A percentile compares a stretch with the other conserved stretches of the same genome.
phyloP scores from a whole-genome alignment of 2,329 filamentous ascomycete species.

The Diplodia corticola region DNA sequence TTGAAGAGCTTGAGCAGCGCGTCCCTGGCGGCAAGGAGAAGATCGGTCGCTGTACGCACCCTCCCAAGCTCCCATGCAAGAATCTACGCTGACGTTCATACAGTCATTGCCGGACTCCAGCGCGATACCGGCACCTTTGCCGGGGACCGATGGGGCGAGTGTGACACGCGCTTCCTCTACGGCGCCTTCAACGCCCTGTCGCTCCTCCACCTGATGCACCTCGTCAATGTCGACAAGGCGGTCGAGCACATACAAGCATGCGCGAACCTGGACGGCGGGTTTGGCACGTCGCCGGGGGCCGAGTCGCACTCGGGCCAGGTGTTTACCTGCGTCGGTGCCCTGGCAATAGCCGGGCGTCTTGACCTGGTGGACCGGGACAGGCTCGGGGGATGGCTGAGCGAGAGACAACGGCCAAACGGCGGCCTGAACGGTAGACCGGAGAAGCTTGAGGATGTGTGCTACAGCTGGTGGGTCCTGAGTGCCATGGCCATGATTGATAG shows the following conservation, averaged over 20 bases:
- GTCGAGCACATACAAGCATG: slow-evolving; percentile 78
- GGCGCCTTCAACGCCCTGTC: slow-evolving; percentile 87
- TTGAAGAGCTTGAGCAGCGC: slow-evolving; percentile 75
- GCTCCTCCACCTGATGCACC: slow-evolving; percentile 69
- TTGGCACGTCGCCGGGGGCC: slow-evolving; percentile 83
- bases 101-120: slow-evolving; percentile 80
- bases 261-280: slow-evolving; percentile 92
- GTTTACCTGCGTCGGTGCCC: slow-evolving; percentile 86
- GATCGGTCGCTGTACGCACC: slow-evolving; percentile 74
- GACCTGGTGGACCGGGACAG: slow-evolving; percentile 82
- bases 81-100: slow-evolving; percentile 29
- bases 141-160: slow-evolving; percentile 95
- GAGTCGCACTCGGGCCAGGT: slow-evolving; percentile 96
- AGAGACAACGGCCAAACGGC: slow-evolving; percentile 82
- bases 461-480: slow-evolving; percentile 97
- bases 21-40: slow-evolving; percentile 67
- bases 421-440: slow-evolving; percentile 93
- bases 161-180: slow-evolving; percentile 92
- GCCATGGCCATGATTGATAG: slow-evolving; percentile 86
- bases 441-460: slow-evolving; percentile 95
- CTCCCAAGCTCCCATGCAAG: neutral
- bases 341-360: slow-evolving; percentile 78
- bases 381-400: slow-evolving; percentile 86
- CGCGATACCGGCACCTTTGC: slow-evolving; percentile 80
- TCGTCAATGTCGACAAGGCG: slow-evolving; percentile 78